These are phyloP conservation scores for Neopestalotiopsis rosae DNA, from an alignment of 2,329 filamentous ascomycete species.

Conservation along the genomic window DNA sequence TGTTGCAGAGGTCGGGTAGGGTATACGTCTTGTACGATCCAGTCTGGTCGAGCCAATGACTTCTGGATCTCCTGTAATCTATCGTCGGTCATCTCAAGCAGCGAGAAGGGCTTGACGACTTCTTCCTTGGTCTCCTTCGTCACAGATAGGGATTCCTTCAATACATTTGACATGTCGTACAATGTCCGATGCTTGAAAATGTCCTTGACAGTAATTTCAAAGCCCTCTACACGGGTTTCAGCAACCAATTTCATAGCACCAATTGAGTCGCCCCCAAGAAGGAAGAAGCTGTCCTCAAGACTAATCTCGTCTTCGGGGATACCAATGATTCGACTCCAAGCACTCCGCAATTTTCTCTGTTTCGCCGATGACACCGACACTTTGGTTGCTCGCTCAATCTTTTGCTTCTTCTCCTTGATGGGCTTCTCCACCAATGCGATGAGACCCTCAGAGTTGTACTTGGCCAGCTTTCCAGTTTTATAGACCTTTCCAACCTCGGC, in stretches of 20 bases:
- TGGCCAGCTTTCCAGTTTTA: slow-evolving; percentile 46
- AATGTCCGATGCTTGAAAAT: slow-evolving; percentile 57
- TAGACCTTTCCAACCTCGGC: slow-evolving; percentile 37
- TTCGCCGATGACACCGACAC: slow-evolving; percentile 46
- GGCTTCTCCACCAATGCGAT: slow-evolving; percentile 36
- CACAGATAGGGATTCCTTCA: slow-evolving; percentile 43
- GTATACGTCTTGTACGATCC: slow-evolving; percentile 60
- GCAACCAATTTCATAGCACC: slow-evolving; percentile 66
- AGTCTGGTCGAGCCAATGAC: slow-evolving; percentile 54
- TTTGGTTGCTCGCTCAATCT: slow-evolving; percentile 30
- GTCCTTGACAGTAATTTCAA: slow-evolving; percentile 58
- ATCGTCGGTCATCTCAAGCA: slow-evolving; percentile 47
- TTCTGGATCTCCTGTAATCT: slow-evolving; percentile 56
- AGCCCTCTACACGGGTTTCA: slow-evolving; percentile 52
- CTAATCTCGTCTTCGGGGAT: slow-evolving; percentile 53
- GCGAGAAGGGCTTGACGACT: slow-evolving; percentile 53
- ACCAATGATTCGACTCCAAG: slow-evolving; percentile 55
- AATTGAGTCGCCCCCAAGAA: slow-evolving; percentile 65
- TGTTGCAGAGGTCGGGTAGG: slow-evolving; percentile 65
- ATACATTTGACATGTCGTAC: slow-evolving; percentile 57
- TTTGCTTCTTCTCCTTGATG: slow-evolving; percentile 18
- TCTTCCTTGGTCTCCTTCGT: slow-evolving; percentile 26
- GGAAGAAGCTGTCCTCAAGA: slow-evolving; percentile 64
- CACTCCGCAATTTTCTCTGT: slow-evolving; percentile 48
- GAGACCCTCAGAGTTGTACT: slow-evolving; percentile 37